phyloP scores from a whole-genome alignment of 345 rosid genomes.

The Pistacia vera region DNA sequence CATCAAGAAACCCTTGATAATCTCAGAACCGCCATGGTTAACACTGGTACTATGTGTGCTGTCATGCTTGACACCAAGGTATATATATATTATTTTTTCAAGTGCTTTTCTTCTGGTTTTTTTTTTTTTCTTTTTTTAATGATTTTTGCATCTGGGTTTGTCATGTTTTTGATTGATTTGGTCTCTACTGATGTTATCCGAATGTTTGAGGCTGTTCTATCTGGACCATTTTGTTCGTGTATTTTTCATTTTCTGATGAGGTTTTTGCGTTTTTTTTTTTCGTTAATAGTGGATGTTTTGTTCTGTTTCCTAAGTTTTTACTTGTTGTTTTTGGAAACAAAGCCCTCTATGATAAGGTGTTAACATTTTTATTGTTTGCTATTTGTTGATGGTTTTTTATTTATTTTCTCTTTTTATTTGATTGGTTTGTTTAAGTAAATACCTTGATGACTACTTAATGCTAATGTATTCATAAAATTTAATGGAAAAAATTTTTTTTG shows the following conservation, averaged over 20 bases:
- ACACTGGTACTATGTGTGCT: constrained; percentile 90
- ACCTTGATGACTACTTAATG: background rate
- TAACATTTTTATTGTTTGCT: background rate
- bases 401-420: background rate
- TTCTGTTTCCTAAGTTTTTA: background rate
- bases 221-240: background rate
- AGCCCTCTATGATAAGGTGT: background rate
- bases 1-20: constrained; percentile 95
- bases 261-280: constrained; percentile 6
- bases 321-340: background rate
- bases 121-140: background rate
- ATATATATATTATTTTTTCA: background rate
- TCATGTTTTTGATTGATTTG: background rate
- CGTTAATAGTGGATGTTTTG: background rate
- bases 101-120: background rate
- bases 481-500: background rate
- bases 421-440: background rate
- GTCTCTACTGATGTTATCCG: constrained; percentile 12
- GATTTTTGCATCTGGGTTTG: background rate
- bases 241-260: constrained; percentile 11
- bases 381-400: background rate
- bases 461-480: background rate
- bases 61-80: constrained; percentile 99
- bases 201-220: constrained; percentile 9
- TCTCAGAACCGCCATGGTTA: constrained; percentile 79